Evolutionary conservation across 768 basidiomycete genomes (phyloP).

Genomic region (Mycena haematopus): DNA sequence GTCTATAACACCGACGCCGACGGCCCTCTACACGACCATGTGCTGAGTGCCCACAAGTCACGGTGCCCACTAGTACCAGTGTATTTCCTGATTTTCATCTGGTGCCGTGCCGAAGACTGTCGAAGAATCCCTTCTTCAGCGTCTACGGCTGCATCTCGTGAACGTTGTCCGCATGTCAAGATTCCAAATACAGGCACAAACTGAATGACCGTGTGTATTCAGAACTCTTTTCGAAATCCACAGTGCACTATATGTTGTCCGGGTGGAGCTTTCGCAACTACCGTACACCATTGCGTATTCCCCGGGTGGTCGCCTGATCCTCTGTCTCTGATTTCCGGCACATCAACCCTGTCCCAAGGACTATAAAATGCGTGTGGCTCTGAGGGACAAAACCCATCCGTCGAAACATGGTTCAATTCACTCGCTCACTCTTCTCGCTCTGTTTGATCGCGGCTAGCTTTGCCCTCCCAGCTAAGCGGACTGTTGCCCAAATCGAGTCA

Average conservation of each 20-base stretch:
- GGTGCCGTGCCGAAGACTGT: not conserved
- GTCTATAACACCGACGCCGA: too few relatives aligned
- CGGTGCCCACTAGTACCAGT: too few relatives aligned
- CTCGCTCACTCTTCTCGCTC: conserved; percentile 20
- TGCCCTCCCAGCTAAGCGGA: conserved; percentile 29
- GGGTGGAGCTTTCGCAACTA: not conserved
- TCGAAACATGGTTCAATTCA: conserved; percentile 27
- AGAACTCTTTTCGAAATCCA: not conserved
- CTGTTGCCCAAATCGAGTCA: conserved; percentile 35
- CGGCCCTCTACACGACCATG: too few relatives aligned
- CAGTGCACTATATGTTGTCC: not conserved
- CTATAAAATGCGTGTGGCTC: conserved; percentile 18
- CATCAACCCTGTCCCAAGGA: not conserved
- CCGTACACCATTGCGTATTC: not conserved
- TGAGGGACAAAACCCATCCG: conserved; percentile 1
- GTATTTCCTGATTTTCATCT: not conserved
- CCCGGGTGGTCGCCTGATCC: conserved; percentile 20
- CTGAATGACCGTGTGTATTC: not conserved
- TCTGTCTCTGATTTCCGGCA: not conserved
- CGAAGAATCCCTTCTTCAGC: not conserved
- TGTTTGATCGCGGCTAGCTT: conserved; percentile 18
- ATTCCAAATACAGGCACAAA: conserved; percentile 14
- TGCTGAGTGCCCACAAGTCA: too few relatives aligned
- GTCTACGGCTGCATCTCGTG: conserved; percentile 11
- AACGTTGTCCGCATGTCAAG: conserved; percentile 20